phyloP scores from a whole-genome alignment of 805 yeast species.

The Vanderwaltozyma polyspora region DNA sequence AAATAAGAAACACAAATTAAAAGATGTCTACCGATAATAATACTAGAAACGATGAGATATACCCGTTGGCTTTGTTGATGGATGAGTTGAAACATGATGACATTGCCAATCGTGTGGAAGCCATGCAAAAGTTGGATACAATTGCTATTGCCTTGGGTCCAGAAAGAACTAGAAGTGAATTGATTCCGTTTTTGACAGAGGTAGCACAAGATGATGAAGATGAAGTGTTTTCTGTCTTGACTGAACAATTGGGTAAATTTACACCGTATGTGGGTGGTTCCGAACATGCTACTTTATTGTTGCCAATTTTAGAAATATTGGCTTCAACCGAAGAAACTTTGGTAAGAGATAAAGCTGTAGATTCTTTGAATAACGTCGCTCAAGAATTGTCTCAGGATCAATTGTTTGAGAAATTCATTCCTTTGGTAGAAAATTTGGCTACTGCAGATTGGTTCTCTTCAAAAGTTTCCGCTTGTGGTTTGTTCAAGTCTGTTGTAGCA shows the following conservation, averaged over 20 bases:
- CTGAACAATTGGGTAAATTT: slow-evolving; percentile 80
- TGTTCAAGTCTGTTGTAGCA: slow-evolving; percentile 59
- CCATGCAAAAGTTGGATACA: slow-evolving; percentile 88
- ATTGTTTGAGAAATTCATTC: slow-evolving; percentile 54
- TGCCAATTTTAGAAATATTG: slow-evolving; percentile 65
- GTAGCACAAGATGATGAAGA: slow-evolving; percentile 96
- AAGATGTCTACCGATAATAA: too few species aligned
- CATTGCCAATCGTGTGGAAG: slow-evolving; percentile 82
- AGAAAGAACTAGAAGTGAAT: slow-evolving; percentile 82
- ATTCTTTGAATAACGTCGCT: slow-evolving; percentile 65
- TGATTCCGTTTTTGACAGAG: slow-evolving; percentile 75
- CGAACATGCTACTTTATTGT: slow-evolving; percentile 44
- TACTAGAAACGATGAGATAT: slow-evolving; percentile 42
- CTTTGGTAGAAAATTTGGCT: slow-evolving; percentile 65
- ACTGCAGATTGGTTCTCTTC: slow-evolving; percentile 91
- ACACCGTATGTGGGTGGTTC: slow-evolving; percentile 84
- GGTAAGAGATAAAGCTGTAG: slow-evolving; percentile 90
- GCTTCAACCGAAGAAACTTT: slow-evolving; percentile 93
- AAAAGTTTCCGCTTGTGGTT: slow-evolving; percentile 84
- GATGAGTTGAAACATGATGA: slow-evolving; percentile 97
- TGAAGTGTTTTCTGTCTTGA: slow-evolving; percentile 89
- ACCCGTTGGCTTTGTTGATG: slow-evolving; percentile 91
- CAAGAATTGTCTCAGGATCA: slow-evolving; percentile 52
- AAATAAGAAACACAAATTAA: too few species aligned
- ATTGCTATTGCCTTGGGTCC: slow-evolving; percentile 93